Conservation (phyloP, 2,329 filamentous ascomycete genomes). For the Cladosporium cucumerinum region DNA sequence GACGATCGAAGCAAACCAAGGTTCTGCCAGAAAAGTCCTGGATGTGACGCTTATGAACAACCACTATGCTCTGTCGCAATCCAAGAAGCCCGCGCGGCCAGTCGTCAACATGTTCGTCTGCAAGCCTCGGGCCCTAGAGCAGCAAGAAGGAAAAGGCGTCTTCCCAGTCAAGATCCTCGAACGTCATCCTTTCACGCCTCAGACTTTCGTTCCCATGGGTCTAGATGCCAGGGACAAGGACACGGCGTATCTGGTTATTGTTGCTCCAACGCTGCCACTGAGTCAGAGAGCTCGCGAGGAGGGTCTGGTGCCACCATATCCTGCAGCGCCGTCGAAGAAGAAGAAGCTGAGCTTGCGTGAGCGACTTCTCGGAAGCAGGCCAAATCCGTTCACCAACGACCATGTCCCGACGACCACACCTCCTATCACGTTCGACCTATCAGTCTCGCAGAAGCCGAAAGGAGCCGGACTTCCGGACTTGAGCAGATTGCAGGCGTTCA, state of each 20-base stretch:
- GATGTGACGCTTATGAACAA: constrained; percentile 72
- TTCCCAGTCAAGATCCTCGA: constrained; percentile 76
- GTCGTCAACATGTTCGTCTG: constrained; percentile 90
- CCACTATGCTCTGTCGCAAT: constrained; percentile 65
- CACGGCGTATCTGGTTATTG: constrained; percentile 74
- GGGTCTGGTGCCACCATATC: constrained; percentile 41
- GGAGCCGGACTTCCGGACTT: constrained; percentile 69
- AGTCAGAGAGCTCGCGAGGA: constrained; percentile 4
- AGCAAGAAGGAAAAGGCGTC: constrained; percentile 29
- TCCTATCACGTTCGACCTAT: constrained; percentile 13
- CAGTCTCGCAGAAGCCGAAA: constrained; percentile 31
- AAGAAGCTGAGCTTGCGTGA: constrained; percentile 33
- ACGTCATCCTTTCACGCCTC: constrained; percentile 87
- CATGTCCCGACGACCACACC: constrained; percentile 35
- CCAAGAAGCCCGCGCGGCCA: constrained; percentile 54
- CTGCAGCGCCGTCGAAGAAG: constrained; percentile 30
- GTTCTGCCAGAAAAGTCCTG: constrained; percentile 80
- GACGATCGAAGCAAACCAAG: constrained; percentile 68
- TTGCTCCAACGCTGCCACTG: constrained; percentile 70
- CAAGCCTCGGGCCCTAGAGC: constrained; percentile 58
- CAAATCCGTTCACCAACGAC: constrained; percentile 51
- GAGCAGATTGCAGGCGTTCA: constrained; percentile 66
- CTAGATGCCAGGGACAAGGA: constrained; percentile 45
- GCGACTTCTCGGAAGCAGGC: constrained; percentile 42
- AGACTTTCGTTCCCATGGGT: constrained; percentile 83